These are phyloP conservation scores for Candida caryicola DNA, from an alignment of 805 yeast genomes.

Conservation along the genomic window DNA sequence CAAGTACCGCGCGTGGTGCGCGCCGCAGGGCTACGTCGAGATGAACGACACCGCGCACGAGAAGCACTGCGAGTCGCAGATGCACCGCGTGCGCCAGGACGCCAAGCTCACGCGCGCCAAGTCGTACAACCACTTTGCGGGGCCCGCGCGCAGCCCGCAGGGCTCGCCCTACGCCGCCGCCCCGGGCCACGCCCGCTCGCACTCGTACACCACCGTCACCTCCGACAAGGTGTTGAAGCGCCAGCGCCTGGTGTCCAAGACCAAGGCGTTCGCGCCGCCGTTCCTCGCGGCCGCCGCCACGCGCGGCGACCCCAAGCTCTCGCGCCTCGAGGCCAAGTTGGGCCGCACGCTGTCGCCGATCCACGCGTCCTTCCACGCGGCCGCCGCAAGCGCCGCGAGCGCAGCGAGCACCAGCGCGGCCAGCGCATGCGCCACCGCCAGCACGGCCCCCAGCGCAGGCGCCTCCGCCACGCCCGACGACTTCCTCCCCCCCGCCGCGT, in stretches of 20 bases:
- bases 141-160: neutral
- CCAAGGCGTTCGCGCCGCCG: constrained; percentile 1
- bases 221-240: constrained; percentile 31
- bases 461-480: constrained; percentile 15
- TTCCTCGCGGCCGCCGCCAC: constrained; percentile 3
- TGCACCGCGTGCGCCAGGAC: constrained; percentile 43
- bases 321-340: constrained; percentile 11
- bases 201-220: constrained; percentile 29
- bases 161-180: neutral
- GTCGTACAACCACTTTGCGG: constrained; percentile 23
- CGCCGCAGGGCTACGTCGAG: constrained; percentile 76
- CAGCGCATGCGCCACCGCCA: too few relatives aligned
- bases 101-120: constrained; percentile 41
- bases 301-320: constrained; percentile 4
- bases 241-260: constrained; percentile 21
- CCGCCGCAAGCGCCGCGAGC: too few relatives aligned
- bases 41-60: constrained; percentile 57
- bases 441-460: constrained; percentile 3
- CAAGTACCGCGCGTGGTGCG: constrained; percentile 54
- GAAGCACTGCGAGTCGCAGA: constrained; percentile 44
- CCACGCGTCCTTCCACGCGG: neutral
- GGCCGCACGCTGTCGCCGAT: constrained; percentile 18
- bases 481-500: constrained; percentile 29
- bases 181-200: constrained; percentile 23
- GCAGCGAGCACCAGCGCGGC: too few relatives aligned